Base-by-base conservation (phyloP, 2,329 filamentous ascomycete species). In the Venturia carpophila region DNA sequence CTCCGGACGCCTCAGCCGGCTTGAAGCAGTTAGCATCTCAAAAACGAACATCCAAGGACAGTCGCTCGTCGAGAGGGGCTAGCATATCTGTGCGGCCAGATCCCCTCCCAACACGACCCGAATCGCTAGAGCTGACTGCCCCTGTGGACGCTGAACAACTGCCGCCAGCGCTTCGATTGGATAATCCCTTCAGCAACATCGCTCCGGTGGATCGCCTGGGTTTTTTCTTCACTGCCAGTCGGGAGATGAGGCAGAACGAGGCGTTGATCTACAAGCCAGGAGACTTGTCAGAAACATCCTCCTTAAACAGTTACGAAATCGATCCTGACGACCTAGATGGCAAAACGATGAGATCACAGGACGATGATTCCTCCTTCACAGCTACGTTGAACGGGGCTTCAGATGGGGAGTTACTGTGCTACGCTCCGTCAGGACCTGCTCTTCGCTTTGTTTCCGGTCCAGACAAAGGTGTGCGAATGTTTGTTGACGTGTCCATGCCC, bases 141-240 rank as follows among this genome's bases (percentile, higher is more conserved):
- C 64, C 64, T 13, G 30, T 66, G 21, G 45, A 52, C n/a, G 27
- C 52, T 30, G 58, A 55, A 21, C 30, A 43, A 11, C 21, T 66
- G 30, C 64, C 64, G 13, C 64, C 64, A 39, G 64, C 64, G 15
- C 60, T 66, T n/a, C 56, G 64, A 27, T 21, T 39, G 7, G 64
- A 42, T 15, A n/a, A 45, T 21, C 37, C 37, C 7, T 30, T 45
- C 19, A 49, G 43, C 39, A 42, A 62, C 45, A 60, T 42, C 21
- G 45, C 43, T 7, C 60, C 52, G 7, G 56, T 66, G 13, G 64
- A 66, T 30, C 64, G 64, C 13, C 15, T 66, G 24, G 64, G 64
- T 3, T 66, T 66, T 58, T 63, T 55, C 47, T 63, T 66, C 47
- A 66, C 64, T 17, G 60, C 64, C 39, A 56, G 45, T 41, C 58